Conservation (phyloP, 768 basidiomycete species). For the Lenzites betulinus region DNA sequence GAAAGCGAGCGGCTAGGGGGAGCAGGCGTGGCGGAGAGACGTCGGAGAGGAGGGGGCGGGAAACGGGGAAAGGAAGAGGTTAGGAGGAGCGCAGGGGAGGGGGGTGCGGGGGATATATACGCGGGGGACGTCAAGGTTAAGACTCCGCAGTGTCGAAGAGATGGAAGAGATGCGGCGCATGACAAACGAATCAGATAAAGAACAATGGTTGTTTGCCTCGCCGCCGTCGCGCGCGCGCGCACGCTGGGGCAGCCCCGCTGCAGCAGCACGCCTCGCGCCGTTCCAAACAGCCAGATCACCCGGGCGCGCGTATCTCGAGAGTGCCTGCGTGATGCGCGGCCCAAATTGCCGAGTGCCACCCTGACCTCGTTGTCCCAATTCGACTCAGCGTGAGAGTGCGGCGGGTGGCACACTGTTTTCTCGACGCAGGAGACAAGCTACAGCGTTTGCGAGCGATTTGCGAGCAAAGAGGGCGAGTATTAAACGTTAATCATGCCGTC, state of each 20-base stretch:
- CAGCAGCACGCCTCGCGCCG: not conserved
- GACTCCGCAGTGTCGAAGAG: conserved; percentile 8
- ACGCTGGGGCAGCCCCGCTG: not conserved
- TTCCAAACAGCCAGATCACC: too few relatives aligned
- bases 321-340: too few relatives aligned
- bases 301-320: too few relatives aligned
- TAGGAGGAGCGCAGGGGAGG: not conserved
- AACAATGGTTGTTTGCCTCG: not conserved
- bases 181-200: conserved; percentile 15
- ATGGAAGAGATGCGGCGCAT: not conserved
- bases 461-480: too few relatives aligned
- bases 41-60: not conserved
- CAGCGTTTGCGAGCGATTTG: too few relatives aligned
- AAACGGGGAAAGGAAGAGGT: not conserved
- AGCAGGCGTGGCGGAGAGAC: too few relatives aligned
- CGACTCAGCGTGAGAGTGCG: not conserved
- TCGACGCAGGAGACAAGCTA: too few relatives aligned
- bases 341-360: not conserved
- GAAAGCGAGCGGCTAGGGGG: too few relatives aligned
- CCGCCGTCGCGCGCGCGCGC: not conserved
- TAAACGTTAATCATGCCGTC: too few relatives aligned
- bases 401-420: too few relatives aligned
- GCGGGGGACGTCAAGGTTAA: conserved; percentile 1
- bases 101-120: not conserved
- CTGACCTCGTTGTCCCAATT: not conserved